Evolutionary conservation across 2,329 filamentous ascomycete genomes (phyloP), one percentile per base, ranked within the genome.

Genomic region (Fusarium buxicola): DNA sequence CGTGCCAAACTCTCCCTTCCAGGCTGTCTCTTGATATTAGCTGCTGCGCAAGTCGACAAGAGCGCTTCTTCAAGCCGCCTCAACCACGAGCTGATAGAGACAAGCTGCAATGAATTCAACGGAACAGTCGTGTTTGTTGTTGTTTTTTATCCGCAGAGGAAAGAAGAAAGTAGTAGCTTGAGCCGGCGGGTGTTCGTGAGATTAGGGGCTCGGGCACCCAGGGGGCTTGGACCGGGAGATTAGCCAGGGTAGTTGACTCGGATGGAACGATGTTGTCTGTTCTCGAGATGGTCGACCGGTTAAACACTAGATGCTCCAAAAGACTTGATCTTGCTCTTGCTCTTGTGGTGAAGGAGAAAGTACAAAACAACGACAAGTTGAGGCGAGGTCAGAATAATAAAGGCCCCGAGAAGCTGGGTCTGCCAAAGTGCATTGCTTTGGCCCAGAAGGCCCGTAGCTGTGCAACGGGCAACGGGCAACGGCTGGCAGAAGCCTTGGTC

Each of bases 391-490:
- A 50, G 46, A 63, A 61, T 68, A 68, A 68, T 66, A 68, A 68
- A 64, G 64, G 55, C 54, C 27, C 60, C 45, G 46, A 55, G 41
- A 55, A 54, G 63, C 56, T 57, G 44, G 61, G 63, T 47, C 46
- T 48, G 44, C 13, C 53, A 53, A 61, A 52, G 52, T 43, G 63
- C 46, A 36, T 47, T 47, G 45, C 49, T 41, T 28, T 51, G 55
- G 47, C 41, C 55, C 59, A 45, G 41, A 35, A 38, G 45, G 44
- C 38, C 51, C 60, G 65, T 71, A 67, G 52, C 65, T 64, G 66
- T 71, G 69, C 69, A 71, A 71, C 69, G 65, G 63, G 65, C 69
- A 70, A 71, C 68, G 62, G 58, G 65, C 56, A 70, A 71, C 66
- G 66, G 66, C 44, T 51, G 39, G 47, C 62, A 51, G 54, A 40